Conservation (phyloP, 2,329 filamentous ascomycete genomes). For the Blastomyces silverae region DNA sequence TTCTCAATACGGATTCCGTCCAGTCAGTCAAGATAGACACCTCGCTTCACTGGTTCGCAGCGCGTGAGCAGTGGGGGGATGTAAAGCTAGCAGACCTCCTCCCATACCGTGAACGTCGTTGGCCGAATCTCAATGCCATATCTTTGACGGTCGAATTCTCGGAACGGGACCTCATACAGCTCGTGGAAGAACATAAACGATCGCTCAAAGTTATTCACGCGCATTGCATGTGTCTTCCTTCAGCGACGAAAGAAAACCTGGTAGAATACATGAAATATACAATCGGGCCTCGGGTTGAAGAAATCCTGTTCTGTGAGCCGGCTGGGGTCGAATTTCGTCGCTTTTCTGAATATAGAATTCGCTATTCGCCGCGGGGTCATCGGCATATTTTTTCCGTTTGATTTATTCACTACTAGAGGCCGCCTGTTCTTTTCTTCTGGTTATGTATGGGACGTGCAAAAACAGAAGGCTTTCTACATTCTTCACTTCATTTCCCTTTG, state of each 20-base stretch:
- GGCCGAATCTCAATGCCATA: neutral
- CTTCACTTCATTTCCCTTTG: neutral
- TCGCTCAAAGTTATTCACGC: neutral
- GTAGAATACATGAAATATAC: neutral
- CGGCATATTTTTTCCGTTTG: neutral
- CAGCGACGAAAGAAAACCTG: neutral
- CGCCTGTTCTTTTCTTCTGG: neutral
- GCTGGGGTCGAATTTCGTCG: neutral
- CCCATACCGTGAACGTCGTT: neutral
- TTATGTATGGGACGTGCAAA: neutral
- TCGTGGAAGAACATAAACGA: neutral
- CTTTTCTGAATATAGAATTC: neutral
- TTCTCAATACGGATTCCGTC: neutral
- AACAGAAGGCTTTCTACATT: neutral
- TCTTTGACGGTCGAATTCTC: neutral
- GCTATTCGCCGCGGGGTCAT: neutral
- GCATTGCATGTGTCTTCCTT: neutral
- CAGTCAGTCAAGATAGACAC: neutral
- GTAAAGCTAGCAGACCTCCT: neutral
- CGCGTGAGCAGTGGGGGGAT: neutral
- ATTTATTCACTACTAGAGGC: neutral
- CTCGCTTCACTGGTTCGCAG: neutral
- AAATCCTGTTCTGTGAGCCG: neutral
- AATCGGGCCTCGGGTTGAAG: neutral
- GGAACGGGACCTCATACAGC: neutral